Conservation (phyloP, 2,329 filamentous ascomycete genomes). For the Amauroascus niger region DNA sequence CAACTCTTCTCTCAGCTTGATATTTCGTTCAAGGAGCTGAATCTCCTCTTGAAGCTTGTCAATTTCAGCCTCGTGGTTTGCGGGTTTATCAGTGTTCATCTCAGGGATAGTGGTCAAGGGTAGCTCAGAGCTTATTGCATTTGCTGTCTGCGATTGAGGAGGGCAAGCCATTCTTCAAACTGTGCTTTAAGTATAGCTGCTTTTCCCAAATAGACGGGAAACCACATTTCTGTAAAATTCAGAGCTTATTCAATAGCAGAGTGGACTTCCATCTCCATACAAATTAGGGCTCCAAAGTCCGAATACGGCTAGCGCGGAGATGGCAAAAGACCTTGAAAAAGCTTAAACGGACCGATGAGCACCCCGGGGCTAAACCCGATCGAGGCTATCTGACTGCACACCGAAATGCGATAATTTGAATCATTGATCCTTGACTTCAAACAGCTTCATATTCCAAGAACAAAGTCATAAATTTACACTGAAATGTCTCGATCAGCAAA, state of each 20-base stretch:
- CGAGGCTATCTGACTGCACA: slow-evolving; percentile 9
- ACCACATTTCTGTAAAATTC: too few species aligned
- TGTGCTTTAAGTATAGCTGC: too few species aligned
- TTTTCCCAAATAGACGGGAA: too few species aligned
- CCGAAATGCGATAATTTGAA: slow-evolving; percentile 10
- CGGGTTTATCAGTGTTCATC: too few species aligned
- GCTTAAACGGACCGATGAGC: slow-evolving; percentile 7
- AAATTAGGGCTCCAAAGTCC: slow-evolving; percentile 9
- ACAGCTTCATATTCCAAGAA: slow-evolving; percentile 3
- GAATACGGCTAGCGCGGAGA: neutral
- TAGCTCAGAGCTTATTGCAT: too few species aligned
- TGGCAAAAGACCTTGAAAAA: neutral
- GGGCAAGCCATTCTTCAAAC: too few species aligned
- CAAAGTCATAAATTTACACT: neutral
- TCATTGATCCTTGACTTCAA: neutral
- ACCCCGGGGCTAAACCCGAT: slow-evolving; percentile 5
- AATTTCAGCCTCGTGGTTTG: too few species aligned
- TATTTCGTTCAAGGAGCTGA: neutral
- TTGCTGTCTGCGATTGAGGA: too few species aligned
- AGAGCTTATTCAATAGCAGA: too few species aligned
- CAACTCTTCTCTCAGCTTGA: neutral
- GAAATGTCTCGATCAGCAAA: slow-evolving; percentile 10
- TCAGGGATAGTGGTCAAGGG: too few species aligned
- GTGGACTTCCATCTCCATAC: neutral
- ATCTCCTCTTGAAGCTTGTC: neutral